Conservation (phyloP, 2,329 filamentous ascomycete species). For the Paecilomyces variotii region DNA sequence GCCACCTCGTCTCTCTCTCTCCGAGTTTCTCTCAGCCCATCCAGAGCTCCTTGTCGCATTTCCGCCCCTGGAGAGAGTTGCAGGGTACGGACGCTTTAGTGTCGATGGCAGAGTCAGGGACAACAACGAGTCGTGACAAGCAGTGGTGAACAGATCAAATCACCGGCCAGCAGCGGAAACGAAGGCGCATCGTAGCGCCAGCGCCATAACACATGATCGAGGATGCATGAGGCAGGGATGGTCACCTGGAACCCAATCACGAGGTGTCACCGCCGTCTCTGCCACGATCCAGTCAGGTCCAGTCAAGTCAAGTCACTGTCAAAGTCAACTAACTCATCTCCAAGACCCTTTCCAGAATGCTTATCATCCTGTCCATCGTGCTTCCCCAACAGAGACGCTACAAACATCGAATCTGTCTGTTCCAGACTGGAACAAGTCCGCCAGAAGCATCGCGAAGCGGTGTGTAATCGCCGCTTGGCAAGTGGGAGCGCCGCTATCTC, state of each 20-base stretch:
- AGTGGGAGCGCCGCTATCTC: background rate
- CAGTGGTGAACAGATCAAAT: background rate
- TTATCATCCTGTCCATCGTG: background rate
- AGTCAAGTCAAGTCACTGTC: background rate
- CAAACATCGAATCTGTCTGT: no score
- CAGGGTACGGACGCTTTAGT: background rate
- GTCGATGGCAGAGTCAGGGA: background rate
- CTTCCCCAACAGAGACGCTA: background rate
- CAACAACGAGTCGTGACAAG: background rate
- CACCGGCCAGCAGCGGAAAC: background rate
- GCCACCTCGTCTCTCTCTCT: no score
- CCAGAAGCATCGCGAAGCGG: background rate
- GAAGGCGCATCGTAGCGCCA: background rate
- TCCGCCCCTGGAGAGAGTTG: background rate
- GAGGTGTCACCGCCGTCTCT: background rate
- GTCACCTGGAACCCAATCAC: background rate
- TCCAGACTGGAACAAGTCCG: background rate
- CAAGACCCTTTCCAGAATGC: background rate
- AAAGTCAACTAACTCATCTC: no score
- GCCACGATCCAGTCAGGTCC: background rate
- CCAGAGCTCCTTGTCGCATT: no score
- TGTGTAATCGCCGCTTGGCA: background rate
- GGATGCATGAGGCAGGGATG: constrained; percentile 2
- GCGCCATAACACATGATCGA: constrained; percentile 1
- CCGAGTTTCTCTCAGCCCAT: no score